Base-by-base conservation (phyloP, 129 eudicot genomes). In the Pulicaria dysenterica region DNA sequence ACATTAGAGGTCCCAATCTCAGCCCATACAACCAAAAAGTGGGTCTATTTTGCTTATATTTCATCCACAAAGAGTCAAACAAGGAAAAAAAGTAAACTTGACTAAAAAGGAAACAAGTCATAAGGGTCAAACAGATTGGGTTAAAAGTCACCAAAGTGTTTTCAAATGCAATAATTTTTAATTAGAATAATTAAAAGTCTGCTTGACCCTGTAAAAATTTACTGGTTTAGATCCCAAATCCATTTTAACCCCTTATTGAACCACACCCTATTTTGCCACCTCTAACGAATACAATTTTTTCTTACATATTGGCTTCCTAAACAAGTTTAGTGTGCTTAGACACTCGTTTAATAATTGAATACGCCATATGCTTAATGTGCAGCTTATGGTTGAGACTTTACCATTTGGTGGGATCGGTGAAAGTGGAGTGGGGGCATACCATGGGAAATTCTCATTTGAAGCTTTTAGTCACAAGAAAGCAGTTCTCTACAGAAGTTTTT, bases 321-420 rank as follows among this genome's bases (percentile, higher is more conserved):
- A 58, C 38, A 60, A 42, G 11, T 36, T 41, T 17, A 37, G 42
- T 39, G 4, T 44, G 36, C 5, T 62, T 34, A 37, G 24, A 38
- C 51, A 17, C 41, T 40, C 45, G 14, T 59, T 36, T 15, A 56
- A 63, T 31, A 73, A 76, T 34, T 48, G 9, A 12, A 46, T 40
- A 51, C 13, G 7, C 38, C 43, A 55, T 10, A 0, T 74, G 46
- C 44, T 8, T 19, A 48, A 42, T 68, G 17, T 84, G 86, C 90
- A 93, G 96, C 85, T 93, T 74, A 81, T 84, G 15, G 86, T 83
- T 37, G 82, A 76, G 66, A 65, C 80, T 2, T 73, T 93, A 78
- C 96, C 98, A 63, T 93, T 93, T 84, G 98, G 98, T 13, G 98
- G 98, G 49, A 83, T 93, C 7, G 98, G 96, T 41, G 95, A 84